Conservation (phyloP, 345 rosid genomes). For the Melaleuca alternifolia region DNA sequence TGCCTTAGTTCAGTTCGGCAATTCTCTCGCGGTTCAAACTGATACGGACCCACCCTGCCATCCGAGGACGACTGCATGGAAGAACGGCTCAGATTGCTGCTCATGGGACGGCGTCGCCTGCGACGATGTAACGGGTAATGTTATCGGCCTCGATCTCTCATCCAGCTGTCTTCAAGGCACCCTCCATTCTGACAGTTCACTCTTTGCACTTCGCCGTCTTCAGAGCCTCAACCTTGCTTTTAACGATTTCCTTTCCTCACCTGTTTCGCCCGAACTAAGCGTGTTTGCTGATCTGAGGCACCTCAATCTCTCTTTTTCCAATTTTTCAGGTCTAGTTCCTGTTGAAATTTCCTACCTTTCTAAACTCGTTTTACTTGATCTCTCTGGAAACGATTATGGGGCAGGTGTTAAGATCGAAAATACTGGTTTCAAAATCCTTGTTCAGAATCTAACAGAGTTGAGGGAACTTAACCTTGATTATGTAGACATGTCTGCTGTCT, state of each 20-base stretch:
- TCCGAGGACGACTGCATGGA: background rate
- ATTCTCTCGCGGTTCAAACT: background rate
- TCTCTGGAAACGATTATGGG: rapidly evolving
- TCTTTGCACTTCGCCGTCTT: background rate
- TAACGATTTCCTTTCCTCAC: rapidly evolving
- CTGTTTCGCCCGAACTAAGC: background rate
- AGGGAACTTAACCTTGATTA: too few species aligned
- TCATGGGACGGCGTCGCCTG: background rate
- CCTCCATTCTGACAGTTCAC: too few species aligned
- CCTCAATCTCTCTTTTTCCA: rapidly evolving
- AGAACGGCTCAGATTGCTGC: background rate
- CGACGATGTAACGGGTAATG: background rate
- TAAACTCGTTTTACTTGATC: background rate
- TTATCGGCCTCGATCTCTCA: too few species aligned
- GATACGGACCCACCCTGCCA: rapidly evolving
- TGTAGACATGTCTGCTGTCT: too few species aligned
- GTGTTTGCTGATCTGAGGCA: background rate
- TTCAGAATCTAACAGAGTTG: too few species aligned
- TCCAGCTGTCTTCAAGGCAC: too few species aligned
- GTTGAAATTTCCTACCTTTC: background rate
- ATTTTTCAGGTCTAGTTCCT: background rate
- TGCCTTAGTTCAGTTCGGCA: background rate
- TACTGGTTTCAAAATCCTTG: too few species aligned
- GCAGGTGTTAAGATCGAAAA: too few species aligned
- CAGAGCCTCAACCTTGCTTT: background rate